Evolutionary conservation across 1,139 yeast species (phyloP), one percentile per base, ranked within the genome.

Genomic region (Scheffersomyces parashehatae): DNA sequence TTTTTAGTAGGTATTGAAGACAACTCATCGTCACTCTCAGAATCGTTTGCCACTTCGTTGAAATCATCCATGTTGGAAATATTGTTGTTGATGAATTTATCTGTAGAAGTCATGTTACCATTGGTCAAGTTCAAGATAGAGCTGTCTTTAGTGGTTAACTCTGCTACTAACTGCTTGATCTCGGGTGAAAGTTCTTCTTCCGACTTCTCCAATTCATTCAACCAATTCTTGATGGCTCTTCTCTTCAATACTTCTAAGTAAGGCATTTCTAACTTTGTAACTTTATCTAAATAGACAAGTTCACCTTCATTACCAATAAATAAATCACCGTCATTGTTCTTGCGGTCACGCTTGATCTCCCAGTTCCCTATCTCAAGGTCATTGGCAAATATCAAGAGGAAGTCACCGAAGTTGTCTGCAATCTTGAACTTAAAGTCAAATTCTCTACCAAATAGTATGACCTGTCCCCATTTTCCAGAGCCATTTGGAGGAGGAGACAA

Each of bases 381-480:
- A 54, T 88, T 88, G 26, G 95, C 96, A 65, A 88, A 87, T 29
- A 78, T 74, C 43, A 89, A 70, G 42, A 89, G 66, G 61, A 90
- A 90, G 52, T 86, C 90, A 30, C 95, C 96, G 86, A 95, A 90
- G 46, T 83, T 85, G 40, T 83, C 82, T 13, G 96, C 90, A 26
- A 89, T 68, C 38, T 79, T 87, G 61, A 77, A 88, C 62, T 89
- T 89, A 36, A 85, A 79, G 64, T 89, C 97, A 58, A 85, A 88
- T 47, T 91, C 97, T 55, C 96, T 79, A 34, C 97, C 97, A 64
- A 88, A 90, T 42, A 88, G 60, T 45, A 91, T 88, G 24, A 88
- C 88, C 62, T 90, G 96, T 12, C 97, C 98, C 72, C 82, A 77
- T 36, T 67, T 72, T 29, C 96, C 96, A 0, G 47, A 41, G 1